A percentile compares a stretch with the other conserved stretches of the same genome.
Evolutionary conservation across 805 yeast genomes (phyloP).

Genomic region (Teunomyces cretensis): DNA sequence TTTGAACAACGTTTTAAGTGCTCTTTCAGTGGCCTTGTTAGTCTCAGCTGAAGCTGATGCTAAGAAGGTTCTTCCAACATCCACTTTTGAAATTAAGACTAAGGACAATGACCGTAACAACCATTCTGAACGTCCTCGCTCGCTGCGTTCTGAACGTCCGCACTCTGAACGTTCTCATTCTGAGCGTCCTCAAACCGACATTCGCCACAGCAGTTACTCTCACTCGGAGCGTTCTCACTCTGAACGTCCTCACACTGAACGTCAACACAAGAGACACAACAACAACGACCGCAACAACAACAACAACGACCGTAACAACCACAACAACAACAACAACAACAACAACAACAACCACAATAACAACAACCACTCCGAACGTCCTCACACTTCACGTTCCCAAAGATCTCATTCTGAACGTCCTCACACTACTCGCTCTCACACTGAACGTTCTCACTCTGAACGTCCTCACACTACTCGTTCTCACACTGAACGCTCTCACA

Average conservation of each 20-base stretch:
- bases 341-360: too few relatives aligned
- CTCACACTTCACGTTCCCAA: neutral
- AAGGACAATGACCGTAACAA: constrained; percentile 1
- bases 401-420: neutral
- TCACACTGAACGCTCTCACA: neutral
- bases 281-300: neutral
- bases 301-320: neutral
- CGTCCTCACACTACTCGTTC: neutral
- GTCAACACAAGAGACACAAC: neutral
- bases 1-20: neutral
- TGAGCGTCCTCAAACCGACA: too few relatives aligned
- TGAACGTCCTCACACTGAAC: neutral
- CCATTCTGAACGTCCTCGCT: neutral
- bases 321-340: neutral
- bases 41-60: neutral
- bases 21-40: neutral
- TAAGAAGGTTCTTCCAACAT: neutral
- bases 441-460: neutral
- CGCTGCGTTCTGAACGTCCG: neutral
- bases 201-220: too few relatives aligned
- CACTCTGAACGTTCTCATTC: too few relatives aligned
- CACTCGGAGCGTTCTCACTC: too few relatives aligned
- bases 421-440: neutral
- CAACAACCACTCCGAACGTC: too few relatives aligned
- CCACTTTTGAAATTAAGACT: neutral